Percentiles rank a stretch among this genome's conserved stretches.
Evolutionary conservation across 2,329 filamentous ascomycete species (phyloP).

Genomic region (Zasmidium cellare): DNA sequence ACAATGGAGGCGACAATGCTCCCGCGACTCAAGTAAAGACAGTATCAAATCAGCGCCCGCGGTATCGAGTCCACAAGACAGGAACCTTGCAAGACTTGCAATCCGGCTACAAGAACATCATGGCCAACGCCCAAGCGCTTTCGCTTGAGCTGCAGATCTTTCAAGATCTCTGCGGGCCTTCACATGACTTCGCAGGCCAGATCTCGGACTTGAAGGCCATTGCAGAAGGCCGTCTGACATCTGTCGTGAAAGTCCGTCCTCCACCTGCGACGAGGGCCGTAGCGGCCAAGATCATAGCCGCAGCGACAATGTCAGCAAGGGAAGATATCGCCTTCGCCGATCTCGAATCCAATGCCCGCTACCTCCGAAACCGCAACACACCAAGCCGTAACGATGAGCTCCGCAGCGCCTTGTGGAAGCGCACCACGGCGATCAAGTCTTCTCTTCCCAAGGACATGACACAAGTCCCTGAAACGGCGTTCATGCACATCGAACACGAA

Average conservation of each 20-base stretch:
- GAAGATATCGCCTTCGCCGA: neutral
- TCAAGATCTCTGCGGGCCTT: conserved; percentile 5
- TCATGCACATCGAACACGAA: conserved; percentile 13
- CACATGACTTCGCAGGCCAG: conserved; percentile 1
- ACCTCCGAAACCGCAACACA: neutral
- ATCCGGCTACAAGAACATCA: neutral
- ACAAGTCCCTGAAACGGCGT: neutral
- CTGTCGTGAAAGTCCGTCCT: conserved; percentile 4
- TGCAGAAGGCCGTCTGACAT: conserved; percentile 3
- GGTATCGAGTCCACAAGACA: neutral
- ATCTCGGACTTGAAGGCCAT: conserved; percentile 5
- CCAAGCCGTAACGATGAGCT: neutral
- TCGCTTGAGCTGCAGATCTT: conserved; percentile 2
- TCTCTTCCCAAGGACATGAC: neutral
- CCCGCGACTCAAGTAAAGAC: too few relatives aligned
- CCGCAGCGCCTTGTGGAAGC: neutral
- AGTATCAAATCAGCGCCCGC: too few relatives aligned
- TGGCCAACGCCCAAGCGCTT: neutral
- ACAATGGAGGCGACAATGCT: neutral
- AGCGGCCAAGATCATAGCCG: neutral
- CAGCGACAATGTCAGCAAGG: neutral
- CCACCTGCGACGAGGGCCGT: neutral
- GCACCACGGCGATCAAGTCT: conserved; percentile 8
- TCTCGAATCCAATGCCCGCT: conserved; percentile 6
- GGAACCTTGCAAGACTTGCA: neutral